A percentile compares a stretch with the other conserved stretches of the same genome.
Evolutionary conservation across 495 filamentous ascomycete genomes (phyloP).

Genomic region (Neurospora sp.): DNA sequence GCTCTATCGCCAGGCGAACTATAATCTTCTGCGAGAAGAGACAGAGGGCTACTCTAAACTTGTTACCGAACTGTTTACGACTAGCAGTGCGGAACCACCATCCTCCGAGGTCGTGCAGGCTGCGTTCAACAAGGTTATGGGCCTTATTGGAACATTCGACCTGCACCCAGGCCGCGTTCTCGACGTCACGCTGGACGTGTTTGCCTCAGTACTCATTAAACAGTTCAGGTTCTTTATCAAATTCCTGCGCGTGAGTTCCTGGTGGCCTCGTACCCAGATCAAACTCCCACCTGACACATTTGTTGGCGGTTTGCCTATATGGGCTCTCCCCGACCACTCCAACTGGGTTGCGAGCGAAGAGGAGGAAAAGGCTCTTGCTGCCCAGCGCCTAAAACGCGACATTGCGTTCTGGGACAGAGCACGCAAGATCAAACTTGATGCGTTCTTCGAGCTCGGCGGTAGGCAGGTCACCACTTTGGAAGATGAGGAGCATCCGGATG

Average conservation of each 20-base stretch:
- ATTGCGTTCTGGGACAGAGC: conserved; percentile 71
- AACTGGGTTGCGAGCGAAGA: conserved; percentile 50
- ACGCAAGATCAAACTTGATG: conserved; percentile 62
- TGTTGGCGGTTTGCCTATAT: conserved; percentile 57
- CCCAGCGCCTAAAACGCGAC: conserved; percentile 54
- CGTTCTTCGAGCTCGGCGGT: conserved; percentile 80
- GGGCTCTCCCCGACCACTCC: conserved; percentile 66
- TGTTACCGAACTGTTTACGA: conserved; percentile 53
- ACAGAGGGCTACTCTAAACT: conserved; percentile 79
- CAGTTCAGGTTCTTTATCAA: conserved; percentile 83
- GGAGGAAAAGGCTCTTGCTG: conserved; percentile 44
- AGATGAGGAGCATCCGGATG: conserved; percentile 34
- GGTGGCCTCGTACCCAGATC: conserved; percentile 72
- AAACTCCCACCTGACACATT: conserved; percentile 23
- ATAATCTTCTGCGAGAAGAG: conserved; percentile 92
- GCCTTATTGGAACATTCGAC: conserved; percentile 45
- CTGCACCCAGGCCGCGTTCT: conserved; percentile 74
- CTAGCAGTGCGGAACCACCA: conserved; percentile 41
- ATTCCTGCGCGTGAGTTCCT: conserved; percentile 80
- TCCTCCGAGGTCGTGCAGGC: conserved; percentile 40
- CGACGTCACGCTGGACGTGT: conserved; percentile 60
- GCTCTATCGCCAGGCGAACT: conserved; percentile 90
- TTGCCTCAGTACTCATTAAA: conserved; percentile 36
- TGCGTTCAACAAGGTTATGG: conserved; percentile 55
- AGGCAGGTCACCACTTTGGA: conserved; percentile 43